phyloP scores from a whole-genome alignment of 345 rosid species.

The Populus ilicifolia region DNA sequence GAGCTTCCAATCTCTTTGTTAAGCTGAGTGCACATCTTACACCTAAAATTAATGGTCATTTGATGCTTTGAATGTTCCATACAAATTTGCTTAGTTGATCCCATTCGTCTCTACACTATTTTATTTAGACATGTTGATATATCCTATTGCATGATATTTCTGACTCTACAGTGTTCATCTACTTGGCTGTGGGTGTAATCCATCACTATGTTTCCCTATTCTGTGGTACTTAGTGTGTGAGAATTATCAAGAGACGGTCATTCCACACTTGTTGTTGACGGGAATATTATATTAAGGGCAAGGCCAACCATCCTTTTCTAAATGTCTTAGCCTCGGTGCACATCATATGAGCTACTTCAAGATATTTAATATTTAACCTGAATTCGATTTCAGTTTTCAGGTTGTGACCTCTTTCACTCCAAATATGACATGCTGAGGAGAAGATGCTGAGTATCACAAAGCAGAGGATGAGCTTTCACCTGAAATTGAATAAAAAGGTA shows the following conservation, averaged over 20 bases:
- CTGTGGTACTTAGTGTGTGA: neutral
- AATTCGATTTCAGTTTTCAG: constrained; percentile 19
- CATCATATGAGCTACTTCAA: neutral
- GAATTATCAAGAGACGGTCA: neutral
- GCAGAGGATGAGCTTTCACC: neutral
- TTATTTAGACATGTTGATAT: neutral
- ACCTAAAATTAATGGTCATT: neutral
- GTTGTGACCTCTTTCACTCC: constrained; percentile 26
- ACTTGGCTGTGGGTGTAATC: neutral
- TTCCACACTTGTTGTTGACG: neutral
- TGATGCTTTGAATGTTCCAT: neutral
- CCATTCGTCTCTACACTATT: neutral
- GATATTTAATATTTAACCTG: neutral
- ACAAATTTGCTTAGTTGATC: neutral
- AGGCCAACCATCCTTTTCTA: neutral
- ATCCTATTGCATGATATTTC: neutral
- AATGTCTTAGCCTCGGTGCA: neutral
- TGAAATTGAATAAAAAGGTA: constrained; percentile 15
- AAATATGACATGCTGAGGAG: constrained; percentile 44
- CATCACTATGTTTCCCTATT: neutral
- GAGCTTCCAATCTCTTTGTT: neutral
- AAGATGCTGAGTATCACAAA: constrained; percentile 20
- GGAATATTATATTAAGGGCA: neutral
- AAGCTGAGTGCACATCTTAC: neutral
- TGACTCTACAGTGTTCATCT: neutral